Base-by-base conservation (phyloP, 192 early-diverging fungal species). In the Podila minutissima region DNA sequence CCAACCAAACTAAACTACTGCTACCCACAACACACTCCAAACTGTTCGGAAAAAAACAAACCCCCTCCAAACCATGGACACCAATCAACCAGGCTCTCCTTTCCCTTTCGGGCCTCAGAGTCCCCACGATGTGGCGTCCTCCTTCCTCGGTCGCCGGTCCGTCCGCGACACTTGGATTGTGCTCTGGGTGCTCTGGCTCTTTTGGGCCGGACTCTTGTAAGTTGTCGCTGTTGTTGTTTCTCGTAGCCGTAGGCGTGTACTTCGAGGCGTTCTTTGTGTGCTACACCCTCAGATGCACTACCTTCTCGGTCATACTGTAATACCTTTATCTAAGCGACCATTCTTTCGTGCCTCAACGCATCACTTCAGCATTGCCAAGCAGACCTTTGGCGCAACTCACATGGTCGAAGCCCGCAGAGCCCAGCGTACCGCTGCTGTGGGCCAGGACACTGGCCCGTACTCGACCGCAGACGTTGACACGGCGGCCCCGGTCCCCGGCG, bases 81-180 rank as follows among this genome's bases (percentile, higher is more conserved):
- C 13, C 15, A 11, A 11, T 17, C 41, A 46, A 12, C 41, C 41
- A 46, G 11, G 38, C 38, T 15, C 41, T 17, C 41, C 41, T 12
- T 46, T 10, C 41, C 41, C 41, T 17, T 15, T 46, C 35, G 35
- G 10, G 15, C 41, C 41, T 17, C 13, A 46, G 13, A 46, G 41
- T 17, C 41, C 13, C 11, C 22, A 3, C 22, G 20, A 24, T 13
- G 0, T 41, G 19, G 24, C 60, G n/a, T 12, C 50, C 2, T 10
- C 26, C 11, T 71, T 71, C 55, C 22, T 71, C 15, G 59, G 69
- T 15, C 58, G 61, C 6, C 76, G 66, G 17, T 55, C 76, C 11
- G 70, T 79, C 26, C 76, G 66, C 9, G 70, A 79, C 55, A 68
- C 70, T n/a, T 79, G 76, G 76, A 79, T 79, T 13, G 70, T 65